Conservation (phyloP, 768 basidiomycete genomes). For the Pleurotus giganteus region DNA sequence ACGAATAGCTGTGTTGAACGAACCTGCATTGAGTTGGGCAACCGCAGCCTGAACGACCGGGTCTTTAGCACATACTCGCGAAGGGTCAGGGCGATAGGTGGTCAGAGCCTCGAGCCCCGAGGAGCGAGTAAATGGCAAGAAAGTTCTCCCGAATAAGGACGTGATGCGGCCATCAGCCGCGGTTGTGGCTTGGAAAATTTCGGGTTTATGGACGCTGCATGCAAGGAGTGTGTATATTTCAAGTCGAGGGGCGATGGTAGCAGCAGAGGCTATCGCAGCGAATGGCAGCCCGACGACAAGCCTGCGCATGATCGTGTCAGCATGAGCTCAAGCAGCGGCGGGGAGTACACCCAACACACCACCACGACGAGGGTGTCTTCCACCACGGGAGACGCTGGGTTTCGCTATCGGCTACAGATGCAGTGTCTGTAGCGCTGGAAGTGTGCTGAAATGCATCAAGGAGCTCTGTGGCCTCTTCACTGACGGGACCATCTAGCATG, state of each 20-base stretch:
- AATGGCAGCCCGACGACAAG: constrained; percentile 53
- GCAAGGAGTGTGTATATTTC: constrained; percentile 74
- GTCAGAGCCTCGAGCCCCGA: background rate
- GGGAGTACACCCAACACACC: constrained; percentile 36
- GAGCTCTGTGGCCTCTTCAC: constrained; percentile 44
- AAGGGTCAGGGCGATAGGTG: background rate
- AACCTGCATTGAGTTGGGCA: constrained; percentile 63
- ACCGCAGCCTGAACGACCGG: constrained; percentile 73
- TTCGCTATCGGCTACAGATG: constrained; percentile 20
- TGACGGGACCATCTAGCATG: constrained; percentile 43
- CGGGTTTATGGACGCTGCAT: constrained; percentile 67
- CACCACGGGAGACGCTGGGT: constrained; percentile 61
- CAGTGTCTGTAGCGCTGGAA: constrained; percentile 34
- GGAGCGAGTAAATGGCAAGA: background rate
- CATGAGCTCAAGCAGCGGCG: background rate
- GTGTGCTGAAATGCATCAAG: constrained; percentile 45
- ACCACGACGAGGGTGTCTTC: constrained; percentile 69
- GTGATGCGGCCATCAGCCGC: background rate
- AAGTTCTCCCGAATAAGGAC: background rate
- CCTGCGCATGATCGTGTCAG: constrained; percentile 38
- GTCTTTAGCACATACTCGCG: constrained; percentile 54
- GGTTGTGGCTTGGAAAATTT: constrained; percentile 12
- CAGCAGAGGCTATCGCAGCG: constrained; percentile 49
- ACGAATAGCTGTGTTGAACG: constrained; percentile 17
- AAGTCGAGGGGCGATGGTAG: constrained; percentile 66